Base-by-base conservation (phyloP, 2,329 filamentous ascomycete genomes). In the Aspergillus sp. region DNA sequence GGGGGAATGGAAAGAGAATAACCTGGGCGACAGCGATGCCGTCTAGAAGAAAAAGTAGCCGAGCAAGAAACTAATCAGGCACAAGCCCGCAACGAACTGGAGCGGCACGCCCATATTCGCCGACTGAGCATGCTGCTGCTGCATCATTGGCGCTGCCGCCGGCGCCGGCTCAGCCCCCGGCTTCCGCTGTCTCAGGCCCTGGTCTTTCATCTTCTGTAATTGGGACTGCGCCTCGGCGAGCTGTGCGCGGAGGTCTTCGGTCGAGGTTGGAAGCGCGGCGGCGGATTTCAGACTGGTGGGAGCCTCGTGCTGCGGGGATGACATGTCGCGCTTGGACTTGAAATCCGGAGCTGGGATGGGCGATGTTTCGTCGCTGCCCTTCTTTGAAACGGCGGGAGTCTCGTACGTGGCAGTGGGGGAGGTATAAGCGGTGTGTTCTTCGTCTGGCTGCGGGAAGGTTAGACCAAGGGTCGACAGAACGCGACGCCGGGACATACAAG, bases 41-140 rank as follows among this genome's bases (percentile, higher is more conserved):
- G 45, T 40, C 71, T 78, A 98, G 64, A 98, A 98, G 69, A 98
- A 86, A 61, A 96, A 76, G 65, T 95, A 98, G 34, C 86, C 91
- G 48, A 96, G 74, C 54, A 98, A 64, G 67, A 98, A 98, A 68
- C 85, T 88, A 43, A 93, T 51, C 50, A 98, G 68, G 57, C 88
- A 95, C 26, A 98, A 67, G 14, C 77, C 68, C 14, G 91, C 89
- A 27, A 84, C 84, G 41, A 89, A 75, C 58, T 89, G 81, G 30
- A 98, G 76, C 1, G 91, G 80, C 3, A 98, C 89, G 14, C 91
- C 89, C 13, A 52, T 34, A 48, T 86, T 78, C 13, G 66, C 59
- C 26, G 65, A 45, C 63, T 78, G 57, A 59, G 74, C 60, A 40
- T 66, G 67, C 48, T 69, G 69, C 51, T 74, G 75, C 43, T 69